Evolutionary conservation across 331 rosid species (phyloP).

Genomic region (Arachis monticola): DNA sequence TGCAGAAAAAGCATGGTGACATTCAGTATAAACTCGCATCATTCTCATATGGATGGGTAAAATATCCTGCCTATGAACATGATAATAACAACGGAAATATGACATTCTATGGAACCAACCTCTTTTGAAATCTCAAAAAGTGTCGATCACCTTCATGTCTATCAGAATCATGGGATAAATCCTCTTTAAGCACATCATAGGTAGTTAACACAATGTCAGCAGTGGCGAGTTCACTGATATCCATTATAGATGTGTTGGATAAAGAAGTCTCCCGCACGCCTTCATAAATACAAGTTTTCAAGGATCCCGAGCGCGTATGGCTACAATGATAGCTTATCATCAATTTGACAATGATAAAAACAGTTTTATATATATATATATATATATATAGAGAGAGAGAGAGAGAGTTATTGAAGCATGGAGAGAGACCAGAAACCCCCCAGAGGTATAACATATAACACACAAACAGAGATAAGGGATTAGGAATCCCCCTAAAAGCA

Average conservation of each 20-base stretch:
- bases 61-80: constrained; percentile 27
- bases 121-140: constrained; percentile 87
- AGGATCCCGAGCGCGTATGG: constrained; percentile 82
- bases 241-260: constrained; percentile 57
- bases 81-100: constrained; percentile 19
- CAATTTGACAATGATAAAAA: constrained; percentile 43
- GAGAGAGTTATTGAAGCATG: constrained; percentile 21
- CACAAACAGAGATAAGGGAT: background rate
- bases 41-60: constrained; percentile 16
- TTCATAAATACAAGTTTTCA: constrained; percentile 80
- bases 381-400: too few species aligned
- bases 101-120: constrained; percentile 54
- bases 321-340: constrained; percentile 51
- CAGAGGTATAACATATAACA: background rate
- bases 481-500: constrained; percentile 14
- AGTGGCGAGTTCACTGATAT: constrained; percentile 66
- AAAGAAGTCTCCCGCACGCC: constrained; percentile 78
- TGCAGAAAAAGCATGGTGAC: background rate
- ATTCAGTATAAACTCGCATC: constrained; percentile 7
- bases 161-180: constrained; percentile 90
- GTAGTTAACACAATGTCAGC: constrained; percentile 92
- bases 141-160: constrained; percentile 94
- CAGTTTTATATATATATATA: background rate
- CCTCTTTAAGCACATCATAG: constrained; percentile 92
- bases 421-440: background rate